These are phyloP conservation scores for Fraxinus floribunda DNA, from an alignment of 305 asterid species.

Conservation along the genomic window DNA sequence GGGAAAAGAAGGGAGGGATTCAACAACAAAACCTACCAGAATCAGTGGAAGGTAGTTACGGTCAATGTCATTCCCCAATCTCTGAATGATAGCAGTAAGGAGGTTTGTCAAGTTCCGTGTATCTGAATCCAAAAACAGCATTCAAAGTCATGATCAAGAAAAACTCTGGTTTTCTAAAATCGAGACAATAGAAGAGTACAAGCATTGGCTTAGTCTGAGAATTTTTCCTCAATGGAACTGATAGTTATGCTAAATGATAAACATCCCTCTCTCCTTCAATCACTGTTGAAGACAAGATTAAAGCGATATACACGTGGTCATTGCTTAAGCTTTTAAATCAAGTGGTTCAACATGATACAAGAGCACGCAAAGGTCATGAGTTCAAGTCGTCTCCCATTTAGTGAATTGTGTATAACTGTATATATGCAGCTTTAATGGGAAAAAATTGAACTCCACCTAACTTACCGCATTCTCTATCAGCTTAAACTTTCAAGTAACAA, in stretches of 20 bases:
- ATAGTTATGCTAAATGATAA: not conserved
- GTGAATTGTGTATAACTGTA: not conserved
- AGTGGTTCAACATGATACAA: not conserved
- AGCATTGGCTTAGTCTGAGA: not conserved
- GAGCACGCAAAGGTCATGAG: not conserved
- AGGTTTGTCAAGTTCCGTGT: conserved; percentile 39
- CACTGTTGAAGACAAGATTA: not conserved
- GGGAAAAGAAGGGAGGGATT: not conserved
- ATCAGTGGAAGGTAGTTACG: conserved; percentile 48
- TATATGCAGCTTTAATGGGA: no score
- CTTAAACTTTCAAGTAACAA: not conserved
- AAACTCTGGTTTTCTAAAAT: not conserved
- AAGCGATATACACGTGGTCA: not conserved
- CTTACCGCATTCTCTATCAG: not conserved
- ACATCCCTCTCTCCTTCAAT: not conserved
- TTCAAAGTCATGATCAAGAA: conserved; percentile 2
- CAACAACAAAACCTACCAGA: conserved; percentile 29
- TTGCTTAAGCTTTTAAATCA: not conserved
- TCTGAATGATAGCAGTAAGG: conserved; percentile 44
- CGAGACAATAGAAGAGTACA: not conserved
- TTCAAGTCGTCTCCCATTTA: not conserved
- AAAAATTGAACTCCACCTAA: not conserved
- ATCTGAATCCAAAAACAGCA: conserved; percentile 28
- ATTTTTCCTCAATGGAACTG: not conserved
- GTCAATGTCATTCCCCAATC: conserved; percentile 53